Percentiles rank a stretch among this genome's conserved stretches.
phyloP scores from a whole-genome alignment of 2,329 filamentous ascomycete genomes.

The Colletotrichum sp. region DNA sequence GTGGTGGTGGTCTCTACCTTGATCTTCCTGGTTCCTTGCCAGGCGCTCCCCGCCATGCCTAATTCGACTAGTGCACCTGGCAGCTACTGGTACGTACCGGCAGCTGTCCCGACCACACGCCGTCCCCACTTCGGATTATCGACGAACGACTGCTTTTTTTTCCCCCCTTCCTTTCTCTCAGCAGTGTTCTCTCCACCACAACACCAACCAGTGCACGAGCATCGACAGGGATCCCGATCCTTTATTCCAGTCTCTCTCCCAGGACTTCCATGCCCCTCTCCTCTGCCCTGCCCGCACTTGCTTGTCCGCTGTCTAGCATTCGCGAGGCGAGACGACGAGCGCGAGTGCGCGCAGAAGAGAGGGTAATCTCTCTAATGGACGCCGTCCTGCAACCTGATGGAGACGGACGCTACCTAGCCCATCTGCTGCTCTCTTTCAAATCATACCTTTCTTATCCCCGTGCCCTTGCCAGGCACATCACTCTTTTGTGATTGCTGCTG shows the following conservation, averaged over 20 bases:
- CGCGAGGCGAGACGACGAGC: not conserved
- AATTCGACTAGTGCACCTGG: not conserved
- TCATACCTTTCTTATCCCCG: not conserved
- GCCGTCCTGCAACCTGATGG: not conserved
- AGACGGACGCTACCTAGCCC: not conserved
- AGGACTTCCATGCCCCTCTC: not conserved
- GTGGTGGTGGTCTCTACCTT: not conserved
- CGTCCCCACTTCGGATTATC: not conserved
- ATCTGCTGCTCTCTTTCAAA: not conserved
- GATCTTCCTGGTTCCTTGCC: not conserved
- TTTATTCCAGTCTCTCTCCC: conserved; percentile 4
- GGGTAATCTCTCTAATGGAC: conserved; percentile 8
- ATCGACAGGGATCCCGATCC: conserved; percentile 20
- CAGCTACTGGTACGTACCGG: not conserved
- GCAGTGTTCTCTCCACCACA: conserved; percentile 22
- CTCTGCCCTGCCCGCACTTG: not conserved
- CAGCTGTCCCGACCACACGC: not conserved
- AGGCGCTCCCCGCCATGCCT: not conserved
- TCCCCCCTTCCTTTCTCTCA: not conserved
- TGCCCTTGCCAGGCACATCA: not conserved
- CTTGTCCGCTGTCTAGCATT: not conserved
- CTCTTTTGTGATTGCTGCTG: not conserved
- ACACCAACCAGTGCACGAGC: conserved; percentile 22
- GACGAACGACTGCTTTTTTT: not conserved
- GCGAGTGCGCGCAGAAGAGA: not conserved